Evolutionary conservation across 257 asterid genomes (phyloP), one percentile per base, ranked within the genome.

Genomic region (Lithospermum erythrorhizon): DNA sequence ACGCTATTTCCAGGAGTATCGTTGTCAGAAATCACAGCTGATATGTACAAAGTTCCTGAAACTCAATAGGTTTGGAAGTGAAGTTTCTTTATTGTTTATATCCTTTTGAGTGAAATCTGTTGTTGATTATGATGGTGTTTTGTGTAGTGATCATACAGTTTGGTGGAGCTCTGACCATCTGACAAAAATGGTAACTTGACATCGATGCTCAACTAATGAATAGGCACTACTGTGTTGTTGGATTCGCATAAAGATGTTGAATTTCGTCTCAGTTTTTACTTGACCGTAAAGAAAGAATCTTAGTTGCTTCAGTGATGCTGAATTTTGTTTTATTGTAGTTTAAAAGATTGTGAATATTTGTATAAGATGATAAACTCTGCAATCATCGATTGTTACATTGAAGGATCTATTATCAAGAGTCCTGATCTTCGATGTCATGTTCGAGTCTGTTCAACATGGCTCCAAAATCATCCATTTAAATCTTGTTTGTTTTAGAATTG

Each of bases 1-100:
- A 72, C 76, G 55, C 54, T 82, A 62, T 81, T 83, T 63, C 96
- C 96, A 13, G 96, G 94, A 53, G 65, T 80, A 62, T 86, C 84
- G 88, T 73, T 86, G 72, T 73, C 75, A 11, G 95, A 88, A 73
- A 83, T 88, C 71, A 78, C 84, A 59, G 75, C 88, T 47, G 95
- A 83, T 48, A 76, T 79, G 83, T 88, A 88, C 62, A 85, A 81
- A 78, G 96, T 88, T 61, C 57, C 70, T 47, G 94, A 81, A 49
- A 45, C 81, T 58, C 65, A 55, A 41, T 69, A 68, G 61, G 5
- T 16, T 2, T 18, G 49, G 4, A 41, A 11, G 49, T 14, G 15
- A 41, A 41, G 13, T 3, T 13, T 41, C 49, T 41, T 41, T 41
- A 41, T 11, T 41, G 49, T 13, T 41, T 11, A 11, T 14, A 1